These are phyloP conservation scores for Babesia bigemina DNA, from an alignment of 169 alveolate species.

Conservation along the genomic window DNA sequence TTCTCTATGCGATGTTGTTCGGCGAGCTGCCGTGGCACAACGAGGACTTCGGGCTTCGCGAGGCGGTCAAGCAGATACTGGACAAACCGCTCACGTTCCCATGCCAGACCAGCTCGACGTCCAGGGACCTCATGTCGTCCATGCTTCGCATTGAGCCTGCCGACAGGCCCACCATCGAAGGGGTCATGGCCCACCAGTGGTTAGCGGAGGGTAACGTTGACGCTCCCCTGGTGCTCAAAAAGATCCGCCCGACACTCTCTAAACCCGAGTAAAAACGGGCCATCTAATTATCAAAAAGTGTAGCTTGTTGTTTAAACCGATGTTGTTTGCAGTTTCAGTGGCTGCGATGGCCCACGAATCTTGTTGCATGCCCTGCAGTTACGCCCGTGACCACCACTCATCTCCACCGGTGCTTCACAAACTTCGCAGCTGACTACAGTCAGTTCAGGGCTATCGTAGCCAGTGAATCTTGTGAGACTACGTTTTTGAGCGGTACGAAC, in stretches of 20 bases:
- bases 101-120: slow-evolving; percentile 26
- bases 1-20: slow-evolving; percentile 94
- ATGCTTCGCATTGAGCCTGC: slow-evolving; percentile 72
- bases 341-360: too few species aligned
- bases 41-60: slow-evolving; percentile 69
- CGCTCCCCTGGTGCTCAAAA: slow-evolving; percentile 2
- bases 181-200: slow-evolving; percentile 73
- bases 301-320: too few species aligned
- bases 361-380: too few species aligned
- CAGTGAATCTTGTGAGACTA: slow-evolving; percentile 20
- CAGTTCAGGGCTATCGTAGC: neutral
- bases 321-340: neutral
- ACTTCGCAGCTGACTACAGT: neutral
- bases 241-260: slow-evolving; percentile 24
- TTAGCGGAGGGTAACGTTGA: slow-evolving; percentile 29
- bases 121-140: slow-evolving; percentile 46
- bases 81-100: slow-evolving; percentile 65
- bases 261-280: slow-evolving; percentile 1
- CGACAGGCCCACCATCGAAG: slow-evolving; percentile 66
- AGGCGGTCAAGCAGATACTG: slow-evolving; percentile 66
- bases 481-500: slow-evolving; percentile 35
- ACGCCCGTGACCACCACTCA: too few species aligned
- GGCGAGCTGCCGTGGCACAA: slow-evolving; percentile 97
- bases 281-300: too few species aligned
- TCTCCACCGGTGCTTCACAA: too few species aligned